A percentile compares a stretch with the other conserved stretches of the same genome.
Evolutionary conservation across 805 yeast species (phyloP).

Genomic region (Komagataella kurtzmanii): DNA sequence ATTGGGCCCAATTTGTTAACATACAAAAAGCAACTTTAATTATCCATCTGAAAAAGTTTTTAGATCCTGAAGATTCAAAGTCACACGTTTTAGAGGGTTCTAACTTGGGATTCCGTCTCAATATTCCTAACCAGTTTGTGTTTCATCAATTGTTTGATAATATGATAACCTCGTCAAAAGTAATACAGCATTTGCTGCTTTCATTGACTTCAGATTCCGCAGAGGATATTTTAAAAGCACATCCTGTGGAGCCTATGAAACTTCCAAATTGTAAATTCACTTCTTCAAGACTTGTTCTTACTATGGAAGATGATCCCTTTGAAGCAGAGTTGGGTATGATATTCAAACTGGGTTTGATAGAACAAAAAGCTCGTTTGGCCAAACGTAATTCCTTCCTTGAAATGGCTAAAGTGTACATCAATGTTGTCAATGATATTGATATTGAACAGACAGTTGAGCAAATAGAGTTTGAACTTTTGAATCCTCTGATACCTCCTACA

Average conservation of each 20-base stretch:
- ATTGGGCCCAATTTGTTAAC: constrained; percentile 36
- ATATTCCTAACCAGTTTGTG: constrained; percentile 62
- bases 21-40: constrained; percentile 5
- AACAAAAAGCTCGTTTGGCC: constrained; percentile 36
- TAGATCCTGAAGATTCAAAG: not conserved
- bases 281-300: constrained; percentile 27
- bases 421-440: not conserved
- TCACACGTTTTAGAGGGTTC: not conserved
- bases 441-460: constrained; percentile 1
- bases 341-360: constrained; percentile 42
- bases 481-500: not conserved
- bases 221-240: constrained; percentile 26
- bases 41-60: constrained; percentile 2
- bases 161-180: constrained; percentile 51
- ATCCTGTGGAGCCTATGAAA: constrained; percentile 14
- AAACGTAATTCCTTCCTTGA: constrained; percentile 15
- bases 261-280: constrained; percentile 29
- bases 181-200: constrained; percentile 43
- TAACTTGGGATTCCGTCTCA: constrained; percentile 29
- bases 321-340: constrained; percentile 47
- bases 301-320: constrained; percentile 52
- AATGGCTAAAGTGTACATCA: not conserved
- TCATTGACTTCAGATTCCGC: constrained; percentile 30
- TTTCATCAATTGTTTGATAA: constrained; percentile 75
- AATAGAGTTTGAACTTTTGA: not conserved